Base-by-base conservation (phyloP, 345 rosid species). In the Sonneratia caseolaris region DNA sequence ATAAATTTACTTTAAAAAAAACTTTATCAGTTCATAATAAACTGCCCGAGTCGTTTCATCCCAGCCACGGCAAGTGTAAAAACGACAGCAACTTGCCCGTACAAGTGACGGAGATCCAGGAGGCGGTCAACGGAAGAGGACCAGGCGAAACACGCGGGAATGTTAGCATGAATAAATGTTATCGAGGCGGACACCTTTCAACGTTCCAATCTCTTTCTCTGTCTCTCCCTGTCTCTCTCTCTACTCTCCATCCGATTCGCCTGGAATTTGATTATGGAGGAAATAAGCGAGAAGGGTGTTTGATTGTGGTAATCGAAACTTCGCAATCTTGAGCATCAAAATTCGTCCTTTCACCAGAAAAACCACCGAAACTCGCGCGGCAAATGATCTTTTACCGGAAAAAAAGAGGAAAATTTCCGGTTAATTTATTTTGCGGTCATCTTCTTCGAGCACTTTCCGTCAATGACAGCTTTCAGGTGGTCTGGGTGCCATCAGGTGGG, bases 61-160 rank as follows among this genome's bases (percentile, higher is more conserved):
- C 16, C 15, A 14, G 0, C 9, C 59, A 53, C 24, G 7, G 4
- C 56, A 49, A 15, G 3, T 37, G 13, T 59, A n/a, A 64, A 64
- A 45, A 64, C 69, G 68, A 61, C 69, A 10, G 7, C 32, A 1
- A 9, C 45, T 47, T 56, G 53, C 5, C 71, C 71, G 71, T 9
- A 10, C 55, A 49, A 51, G 72, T 38, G 36, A 53, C 64, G 64
- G 72, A 19, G 64, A 37, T 21, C 24, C 35, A 15, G 43, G 21
- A 10, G 37, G 67, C 68, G 15, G 73, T 43, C 13, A 14, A 74
- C 32, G 35, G 64, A n/a, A 22, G 21, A n/a, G 3, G 7, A 22
- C 6, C 57, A 47, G 66, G 75, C 84, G 80, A 77, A 80, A 81
- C 73, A 69, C 81, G 88, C 84, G 86, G 86, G 86, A 85, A 79